Evolutionary conservation across 2,329 filamentous ascomycete genomes (phyloP).

Genomic region (Albophoma yamanashiensis): DNA sequence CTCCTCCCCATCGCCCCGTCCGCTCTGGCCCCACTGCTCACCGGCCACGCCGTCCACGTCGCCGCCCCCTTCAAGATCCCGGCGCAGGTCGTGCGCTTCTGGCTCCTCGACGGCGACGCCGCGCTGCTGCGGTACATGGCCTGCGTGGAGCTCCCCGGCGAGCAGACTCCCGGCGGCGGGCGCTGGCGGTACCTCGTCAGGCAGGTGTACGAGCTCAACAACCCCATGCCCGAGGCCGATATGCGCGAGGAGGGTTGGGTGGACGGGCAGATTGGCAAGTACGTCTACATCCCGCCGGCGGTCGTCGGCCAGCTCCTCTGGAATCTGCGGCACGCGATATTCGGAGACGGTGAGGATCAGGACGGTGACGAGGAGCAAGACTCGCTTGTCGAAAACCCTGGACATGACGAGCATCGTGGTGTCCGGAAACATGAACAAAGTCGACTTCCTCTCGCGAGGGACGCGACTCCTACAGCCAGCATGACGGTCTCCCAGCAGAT

Average conservation of each 20-base stretch:
- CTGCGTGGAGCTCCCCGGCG: constrained; percentile 33
- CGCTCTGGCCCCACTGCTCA: constrained; percentile 36
- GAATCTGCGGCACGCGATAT: constrained; percentile 44
- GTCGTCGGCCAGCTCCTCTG: constrained; percentile 46
- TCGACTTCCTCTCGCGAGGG: not conserved
- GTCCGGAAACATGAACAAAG: not conserved
- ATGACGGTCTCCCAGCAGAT: constrained; percentile 39
- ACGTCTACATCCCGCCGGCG: constrained; percentile 43
- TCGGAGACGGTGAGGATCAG: constrained; percentile 13
- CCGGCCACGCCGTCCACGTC: constrained; percentile 41
- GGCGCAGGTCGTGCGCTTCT: constrained; percentile 44
- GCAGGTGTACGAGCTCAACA: constrained; percentile 52
- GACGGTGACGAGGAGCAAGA: constrained; percentile 10
- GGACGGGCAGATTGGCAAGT: constrained; percentile 36
- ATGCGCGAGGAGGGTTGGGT: constrained; percentile 48
- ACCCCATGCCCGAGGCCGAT: constrained; percentile 39
- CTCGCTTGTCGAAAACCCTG: not conserved
- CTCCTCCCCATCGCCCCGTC: constrained; percentile 38
- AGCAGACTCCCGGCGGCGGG: constrained; percentile 20
- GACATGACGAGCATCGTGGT: not conserved
- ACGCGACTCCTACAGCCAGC: constrained; percentile 5
- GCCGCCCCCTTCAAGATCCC: constrained; percentile 46
- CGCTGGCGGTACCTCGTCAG: constrained; percentile 14
- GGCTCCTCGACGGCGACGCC: constrained; percentile 46
- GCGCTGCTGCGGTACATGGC: constrained; percentile 50